These are phyloP conservation scores for Vitis rupestris DNA, from an alignment of 164 flowering plant genomes.

Conservation along the genomic window DNA sequence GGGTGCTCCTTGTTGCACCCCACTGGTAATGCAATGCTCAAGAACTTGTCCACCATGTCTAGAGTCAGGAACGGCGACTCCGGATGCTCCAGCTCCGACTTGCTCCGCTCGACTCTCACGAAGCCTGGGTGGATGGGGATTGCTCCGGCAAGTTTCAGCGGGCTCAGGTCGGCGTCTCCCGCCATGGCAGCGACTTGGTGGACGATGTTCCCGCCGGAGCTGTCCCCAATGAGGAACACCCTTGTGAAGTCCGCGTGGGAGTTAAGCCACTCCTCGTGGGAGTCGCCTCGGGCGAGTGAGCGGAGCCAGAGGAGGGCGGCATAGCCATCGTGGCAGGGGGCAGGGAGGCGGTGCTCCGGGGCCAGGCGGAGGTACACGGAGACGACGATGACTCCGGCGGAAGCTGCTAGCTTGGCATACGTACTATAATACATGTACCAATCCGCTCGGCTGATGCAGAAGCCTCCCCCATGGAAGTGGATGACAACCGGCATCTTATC, in stretches of 20 bases:
- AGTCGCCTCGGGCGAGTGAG: constrained; percentile 31
- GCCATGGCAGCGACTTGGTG: constrained; percentile 68
- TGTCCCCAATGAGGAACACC: constrained; percentile 79
- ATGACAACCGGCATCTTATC: constrained; percentile 55
- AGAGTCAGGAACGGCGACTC: constrained; percentile 66
- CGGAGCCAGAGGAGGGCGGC: constrained; percentile 66
- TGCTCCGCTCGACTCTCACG: constrained; percentile 46
- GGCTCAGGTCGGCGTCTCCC: constrained; percentile 23
- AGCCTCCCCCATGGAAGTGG: constrained; percentile 87
- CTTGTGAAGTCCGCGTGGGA: constrained; percentile 50
- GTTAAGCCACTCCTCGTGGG: constrained; percentile 42
- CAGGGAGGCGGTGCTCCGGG: constrained; percentile 80
- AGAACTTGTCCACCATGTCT: constrained; percentile 76
- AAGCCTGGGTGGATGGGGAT: constrained; percentile 74
- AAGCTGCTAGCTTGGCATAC: constrained; percentile 46
- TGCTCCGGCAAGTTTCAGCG: constrained; percentile 51
- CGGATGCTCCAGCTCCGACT: constrained; percentile 55
- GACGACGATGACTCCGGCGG: constrained; percentile 39
- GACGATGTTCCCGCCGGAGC: constrained; percentile 78
- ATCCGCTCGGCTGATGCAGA: constrained; percentile 69
- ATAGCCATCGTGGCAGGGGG: constrained; percentile 58
- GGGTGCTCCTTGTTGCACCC: constrained; percentile 74
- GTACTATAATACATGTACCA: constrained; percentile 66
- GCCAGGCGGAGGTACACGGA: constrained; percentile 63
- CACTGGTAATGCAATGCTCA: constrained; percentile 52